These are phyloP conservation scores for Ascocoryne sarcoides DNA, from an alignment of 2,329 filamentous ascomycete genomes.

Conservation along the genomic window DNA sequence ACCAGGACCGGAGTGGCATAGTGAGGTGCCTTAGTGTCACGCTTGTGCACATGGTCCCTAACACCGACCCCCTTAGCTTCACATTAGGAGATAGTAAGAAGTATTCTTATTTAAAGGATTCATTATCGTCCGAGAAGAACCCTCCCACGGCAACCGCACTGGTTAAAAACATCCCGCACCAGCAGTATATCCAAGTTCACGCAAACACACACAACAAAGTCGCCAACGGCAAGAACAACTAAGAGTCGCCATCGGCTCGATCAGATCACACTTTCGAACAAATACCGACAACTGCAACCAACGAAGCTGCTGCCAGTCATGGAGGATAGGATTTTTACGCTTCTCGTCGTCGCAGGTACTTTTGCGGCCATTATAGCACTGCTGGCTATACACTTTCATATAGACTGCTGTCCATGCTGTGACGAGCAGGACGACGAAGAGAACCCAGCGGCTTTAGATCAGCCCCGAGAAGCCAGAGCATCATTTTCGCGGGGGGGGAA, in stretches of 20 bases:
- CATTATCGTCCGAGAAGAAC: conserved; percentile 9
- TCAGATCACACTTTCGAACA: conserved; percentile 8
- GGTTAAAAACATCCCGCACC: conserved; percentile 7
- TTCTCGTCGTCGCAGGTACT: conserved; percentile 8
- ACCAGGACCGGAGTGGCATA: too few relatives aligned
- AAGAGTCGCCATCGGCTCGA: conserved; percentile 8
- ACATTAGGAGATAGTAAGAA: too few relatives aligned
- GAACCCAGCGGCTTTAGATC: conserved; percentile 9
- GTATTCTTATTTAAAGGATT: too few relatives aligned
- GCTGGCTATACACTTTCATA: conserved; percentile 3
- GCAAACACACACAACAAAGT: conserved; percentile 11
- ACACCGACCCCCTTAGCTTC: too few relatives aligned
- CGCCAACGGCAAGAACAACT: conserved; percentile 9
- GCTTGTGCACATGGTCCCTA: too few relatives aligned
- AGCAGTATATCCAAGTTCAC: conserved; percentile 9
- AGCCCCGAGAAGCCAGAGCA: conserved; percentile 9
- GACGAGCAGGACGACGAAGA: conserved; percentile 11
- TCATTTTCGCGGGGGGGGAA: conserved; percentile 4
- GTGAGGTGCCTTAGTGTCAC: too few relatives aligned
- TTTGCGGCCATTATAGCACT: conserved; percentile 6
- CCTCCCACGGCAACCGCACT: conserved; percentile 10
- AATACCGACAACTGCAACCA: conserved; percentile 7
- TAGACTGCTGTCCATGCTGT: conserved; percentile 1
- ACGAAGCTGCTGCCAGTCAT: conserved; percentile 6
- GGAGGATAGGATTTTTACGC: conserved; percentile 6